Conservation (phyloP, 1,139 yeast species). For the Yamadazyma triangularis region DNA sequence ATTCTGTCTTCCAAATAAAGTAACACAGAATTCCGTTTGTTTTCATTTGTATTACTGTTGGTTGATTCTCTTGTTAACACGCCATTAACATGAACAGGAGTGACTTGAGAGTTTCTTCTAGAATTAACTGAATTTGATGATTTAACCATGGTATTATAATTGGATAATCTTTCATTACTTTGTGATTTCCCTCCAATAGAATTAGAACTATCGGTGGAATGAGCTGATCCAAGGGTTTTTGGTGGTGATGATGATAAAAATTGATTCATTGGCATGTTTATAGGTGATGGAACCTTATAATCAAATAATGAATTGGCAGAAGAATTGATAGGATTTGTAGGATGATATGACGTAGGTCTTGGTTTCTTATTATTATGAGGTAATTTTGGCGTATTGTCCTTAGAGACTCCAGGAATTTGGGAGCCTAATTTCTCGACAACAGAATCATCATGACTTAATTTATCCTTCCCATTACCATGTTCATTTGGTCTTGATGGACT, state of each 20-base stretch:
- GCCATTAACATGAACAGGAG: conserved; percentile 47
- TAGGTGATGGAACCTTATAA: conserved; percentile 23
- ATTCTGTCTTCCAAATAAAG: conserved; percentile 46
- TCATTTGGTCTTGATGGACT: conserved; percentile 28
- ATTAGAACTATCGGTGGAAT: conserved; percentile 1
- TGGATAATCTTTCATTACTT: neutral
- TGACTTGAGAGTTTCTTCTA: conserved; percentile 41
- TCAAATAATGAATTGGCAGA: conserved; percentile 37
- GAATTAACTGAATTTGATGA: conserved; percentile 9
- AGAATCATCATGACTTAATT: neutral
- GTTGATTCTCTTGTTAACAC: conserved; percentile 31
- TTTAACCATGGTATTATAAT: conserved; percentile 1
- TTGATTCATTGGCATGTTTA: conserved; percentile 32
- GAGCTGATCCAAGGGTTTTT: conserved; percentile 10
- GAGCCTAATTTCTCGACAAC: too few species aligned
- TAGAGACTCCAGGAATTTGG: conserved; percentile 7
- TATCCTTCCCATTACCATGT: neutral
- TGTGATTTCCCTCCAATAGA: neutral
- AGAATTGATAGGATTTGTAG: conserved; percentile 67
- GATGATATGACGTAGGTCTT: conserved; percentile 79
- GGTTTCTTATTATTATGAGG: conserved; percentile 54
- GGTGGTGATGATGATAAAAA: conserved; percentile 39
- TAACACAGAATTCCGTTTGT: conserved; percentile 38
- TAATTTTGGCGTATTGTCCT: conserved; percentile 21
- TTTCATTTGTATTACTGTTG: conserved; percentile 20